phyloP scores from a whole-genome alignment of 352 stramenopile genomes.

The Globisporangium emineosum region DNA sequence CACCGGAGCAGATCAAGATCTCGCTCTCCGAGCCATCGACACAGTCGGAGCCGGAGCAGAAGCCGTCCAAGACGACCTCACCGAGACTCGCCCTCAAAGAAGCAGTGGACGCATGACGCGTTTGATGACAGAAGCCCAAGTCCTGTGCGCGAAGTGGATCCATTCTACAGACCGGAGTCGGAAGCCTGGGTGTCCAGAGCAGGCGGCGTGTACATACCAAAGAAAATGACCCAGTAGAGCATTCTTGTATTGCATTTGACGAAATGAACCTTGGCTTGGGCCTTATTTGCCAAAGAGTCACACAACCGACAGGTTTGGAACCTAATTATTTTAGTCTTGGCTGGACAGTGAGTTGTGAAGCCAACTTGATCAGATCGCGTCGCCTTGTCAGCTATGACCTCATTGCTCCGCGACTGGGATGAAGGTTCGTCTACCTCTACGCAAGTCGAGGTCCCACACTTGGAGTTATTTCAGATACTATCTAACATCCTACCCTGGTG shows the following conservation, averaged over 20 bases:
- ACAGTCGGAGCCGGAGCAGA: slow-evolving; percentile 23
- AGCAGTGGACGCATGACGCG: slow-evolving; percentile 68
- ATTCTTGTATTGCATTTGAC: neutral
- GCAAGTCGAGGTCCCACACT: neutral
- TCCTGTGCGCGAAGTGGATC: slow-evolving; percentile 51
- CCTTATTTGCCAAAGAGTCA: neutral
- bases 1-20: neutral
- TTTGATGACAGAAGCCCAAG: slow-evolving; percentile 78
- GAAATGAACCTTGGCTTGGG: neutral
- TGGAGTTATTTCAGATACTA: too few relatives aligned
- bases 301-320: neutral
- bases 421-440: slow-evolving; percentile 33
- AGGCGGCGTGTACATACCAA: slow-evolving; percentile 74
- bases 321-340: neutral
- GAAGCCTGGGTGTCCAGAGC: slow-evolving; percentile 74
- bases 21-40: slow-evolving; percentile 4
- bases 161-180: slow-evolving; percentile 64
- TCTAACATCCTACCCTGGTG: neutral
- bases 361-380: neutral
- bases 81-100: slow-evolving; percentile 27
- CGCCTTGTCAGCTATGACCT: slow-evolving; percentile 23
- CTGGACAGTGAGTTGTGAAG: too few relatives aligned
- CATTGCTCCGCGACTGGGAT: slow-evolving; percentile 63
- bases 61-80: slow-evolving; percentile 16
- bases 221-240: slow-evolving; percentile 18